Conservation (phyloP, 345 rosid species). For the Hibiscus trionum region DNA sequence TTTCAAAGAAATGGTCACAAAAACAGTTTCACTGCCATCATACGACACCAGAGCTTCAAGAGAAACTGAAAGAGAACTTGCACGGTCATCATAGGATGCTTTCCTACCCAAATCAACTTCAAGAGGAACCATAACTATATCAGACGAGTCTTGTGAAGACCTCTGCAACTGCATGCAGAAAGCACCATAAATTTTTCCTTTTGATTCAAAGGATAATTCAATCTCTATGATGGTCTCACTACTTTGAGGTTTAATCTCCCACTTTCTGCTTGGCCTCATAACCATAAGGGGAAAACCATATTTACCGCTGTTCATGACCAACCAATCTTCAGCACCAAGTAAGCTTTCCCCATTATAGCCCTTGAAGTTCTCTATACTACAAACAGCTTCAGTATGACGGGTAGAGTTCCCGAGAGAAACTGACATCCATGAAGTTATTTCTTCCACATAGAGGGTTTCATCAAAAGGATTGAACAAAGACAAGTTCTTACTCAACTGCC, state of each 20-base stretch:
- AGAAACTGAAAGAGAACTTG: constrained; percentile 30
- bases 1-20: constrained; percentile 41
- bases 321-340: constrained; percentile 40
- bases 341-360: constrained; percentile 20
- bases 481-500: constrained; percentile 40
- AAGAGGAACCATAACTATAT: constrained; percentile 45
- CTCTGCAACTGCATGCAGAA: constrained; percentile 45
- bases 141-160: constrained; percentile 36
- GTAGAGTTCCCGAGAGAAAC: constrained; percentile 43
- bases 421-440: constrained; percentile 47
- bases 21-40: constrained; percentile 26
- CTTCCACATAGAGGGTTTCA: constrained; percentile 46
- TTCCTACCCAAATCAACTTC: constrained; percentile 36
- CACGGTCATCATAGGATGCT: constrained; percentile 17
- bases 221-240: constrained; percentile 41
- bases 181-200: constrained; percentile 40
- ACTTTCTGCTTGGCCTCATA: constrained; percentile 37
- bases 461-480: constrained; percentile 57
- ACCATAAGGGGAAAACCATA: constrained; percentile 38
- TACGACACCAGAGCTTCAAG: constrained; percentile 31
- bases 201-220: constrained; percentile 40
- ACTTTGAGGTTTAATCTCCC: constrained; percentile 44
- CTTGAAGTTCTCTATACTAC: constrained; percentile 24
- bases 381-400: constrained; percentile 41
- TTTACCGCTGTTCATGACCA: constrained; percentile 33